Percentiles rank a stretch among this genome's conserved stretches.
These are phyloP conservation scores for Saccharomycopsis crataegensis DNA, from an alignment of 1,139 yeast species.

Conservation along the genomic window DNA sequence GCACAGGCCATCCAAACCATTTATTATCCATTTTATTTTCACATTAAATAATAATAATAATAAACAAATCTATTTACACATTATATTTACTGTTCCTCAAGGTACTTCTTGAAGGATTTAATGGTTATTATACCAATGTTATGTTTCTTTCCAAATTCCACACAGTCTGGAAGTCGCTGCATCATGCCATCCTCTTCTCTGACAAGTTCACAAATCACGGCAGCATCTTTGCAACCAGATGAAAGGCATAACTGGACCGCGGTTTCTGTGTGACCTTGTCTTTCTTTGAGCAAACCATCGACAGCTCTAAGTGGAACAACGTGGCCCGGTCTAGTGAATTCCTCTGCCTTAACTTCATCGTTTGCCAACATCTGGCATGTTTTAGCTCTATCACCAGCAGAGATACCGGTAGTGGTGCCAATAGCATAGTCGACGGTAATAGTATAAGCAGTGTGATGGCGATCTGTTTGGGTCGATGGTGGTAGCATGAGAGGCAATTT, in stretches of 20 bases:
- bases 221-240: slow-evolving; percentile 78
- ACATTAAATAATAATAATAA: too few species aligned
- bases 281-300: slow-evolving; percentile 69
- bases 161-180: slow-evolving; percentile 91
- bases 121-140: slow-evolving; percentile 72
- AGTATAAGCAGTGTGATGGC: slow-evolving; percentile 96
- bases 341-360: slow-evolving; percentile 45
- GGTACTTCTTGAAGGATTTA: slow-evolving; percentile 59
- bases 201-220: slow-evolving; percentile 90
- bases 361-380: slow-evolving; percentile 72
- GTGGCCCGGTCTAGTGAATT: slow-evolving; percentile 90
- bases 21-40: too few species aligned
- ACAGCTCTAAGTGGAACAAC: slow-evolving; percentile 86
- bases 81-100: neutral
- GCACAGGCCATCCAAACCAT: too few species aligned
- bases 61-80: too few species aligned
- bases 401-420: slow-evolving; percentile 96
- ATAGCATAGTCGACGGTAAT: slow-evolving; percentile 77
- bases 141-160: slow-evolving; percentile 55
- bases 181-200: slow-evolving; percentile 89
- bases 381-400: slow-evolving; percentile 88
- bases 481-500: slow-evolving; percentile 75
- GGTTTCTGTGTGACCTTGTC: slow-evolving; percentile 99
- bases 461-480: slow-evolving; percentile 49
- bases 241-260: slow-evolving; percentile 80